Evolutionary conservation across 1,284 basidiomycete genomes (phyloP), one percentile per base, ranked within the genome.

Genomic region (Ceratobasidium sp.): DNA sequence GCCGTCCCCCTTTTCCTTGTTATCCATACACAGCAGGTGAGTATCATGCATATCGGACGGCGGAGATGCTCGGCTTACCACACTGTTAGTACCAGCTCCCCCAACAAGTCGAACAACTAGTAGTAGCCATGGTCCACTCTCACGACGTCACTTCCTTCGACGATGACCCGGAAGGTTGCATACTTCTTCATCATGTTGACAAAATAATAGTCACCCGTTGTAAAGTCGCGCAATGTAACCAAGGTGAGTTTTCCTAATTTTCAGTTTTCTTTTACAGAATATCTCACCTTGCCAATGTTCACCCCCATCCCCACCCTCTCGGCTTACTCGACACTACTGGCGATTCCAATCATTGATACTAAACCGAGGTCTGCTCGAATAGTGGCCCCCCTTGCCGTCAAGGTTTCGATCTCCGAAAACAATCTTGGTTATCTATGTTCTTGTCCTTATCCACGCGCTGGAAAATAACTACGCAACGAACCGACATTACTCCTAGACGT

Each of bases 21-120:
- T 15, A 42, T 44, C 54, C n/a, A 44, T 70, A 54, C 68, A 46
- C 66, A 68, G 50, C 26, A 48, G 28, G 48, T 68, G 20, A 52
- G 48, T 56, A 26, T 20, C 50, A 23, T 54, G 46, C 17, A 33
- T 56, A 52, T 38, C 66, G 48, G 46, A 48, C 46, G 33, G 28
- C 66, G 66, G 50, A 68, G 66, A 68, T 68, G 28, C 66, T 48
- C 20, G 46, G 46, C 66, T 52, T n/a, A 42, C 50, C 33, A 15
- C 12, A 28, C 28, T n/a, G 10, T 23, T 38, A 20, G n/a, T 5
- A 33, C 64, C 33, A 48, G 64, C 10, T 66, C 64, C 59, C 59
- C 38, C n/a, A 62, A 38, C 59, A 3, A 42, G 33, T 15, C 23
- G 12, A 42, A 62, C 12, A 26, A 26, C 59, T 38, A 20, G 23